phyloP scores from a whole-genome alignment of 2,329 filamentous ascomycete genomes.

The Rhynchosporium secalis region DNA sequence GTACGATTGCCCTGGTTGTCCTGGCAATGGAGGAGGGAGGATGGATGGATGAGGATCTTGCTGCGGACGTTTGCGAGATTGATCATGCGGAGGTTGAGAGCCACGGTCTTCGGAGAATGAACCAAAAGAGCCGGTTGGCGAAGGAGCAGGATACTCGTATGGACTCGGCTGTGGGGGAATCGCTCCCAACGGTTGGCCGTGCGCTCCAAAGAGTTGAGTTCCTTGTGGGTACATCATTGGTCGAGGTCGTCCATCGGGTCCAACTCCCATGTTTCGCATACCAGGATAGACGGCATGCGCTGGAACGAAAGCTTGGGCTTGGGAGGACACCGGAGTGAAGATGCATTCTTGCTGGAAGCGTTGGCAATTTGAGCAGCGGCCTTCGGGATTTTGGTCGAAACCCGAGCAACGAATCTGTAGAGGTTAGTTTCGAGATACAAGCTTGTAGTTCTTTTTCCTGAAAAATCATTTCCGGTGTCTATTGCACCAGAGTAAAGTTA shows the following conservation, averaged over 20 bases:
- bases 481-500: background rate
- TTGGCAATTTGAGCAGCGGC: constrained; percentile 70
- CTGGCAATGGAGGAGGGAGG: constrained; percentile 42
- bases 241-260: constrained; percentile 39
- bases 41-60: constrained; percentile 41
- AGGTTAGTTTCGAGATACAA: background rate
- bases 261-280: constrained; percentile 46
- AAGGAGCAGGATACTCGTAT: constrained; percentile 40
- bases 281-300: constrained; percentile 66
- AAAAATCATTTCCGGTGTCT: background rate
- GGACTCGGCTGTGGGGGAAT: constrained; percentile 31
- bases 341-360: constrained; percentile 76
- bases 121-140: constrained; percentile 38
- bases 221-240: constrained; percentile 36
- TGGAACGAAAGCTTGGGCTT: constrained; percentile 73
- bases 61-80: constrained; percentile 38
- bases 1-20: constrained; percentile 38
- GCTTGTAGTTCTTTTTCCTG: too few species aligned
- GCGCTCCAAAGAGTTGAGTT: constrained; percentile 42
- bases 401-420: constrained; percentile 72
- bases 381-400: constrained; percentile 70
- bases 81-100: constrained; percentile 27
- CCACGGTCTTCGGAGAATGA: constrained; percentile 29
- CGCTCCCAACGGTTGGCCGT: constrained; percentile 43
- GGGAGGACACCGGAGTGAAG: constrained; percentile 73